Evolutionary conservation across 2,329 filamentous ascomycete genomes (phyloP), one percentile per base, ranked within the genome.

Genomic region (Epichloe sibirici): DNA sequence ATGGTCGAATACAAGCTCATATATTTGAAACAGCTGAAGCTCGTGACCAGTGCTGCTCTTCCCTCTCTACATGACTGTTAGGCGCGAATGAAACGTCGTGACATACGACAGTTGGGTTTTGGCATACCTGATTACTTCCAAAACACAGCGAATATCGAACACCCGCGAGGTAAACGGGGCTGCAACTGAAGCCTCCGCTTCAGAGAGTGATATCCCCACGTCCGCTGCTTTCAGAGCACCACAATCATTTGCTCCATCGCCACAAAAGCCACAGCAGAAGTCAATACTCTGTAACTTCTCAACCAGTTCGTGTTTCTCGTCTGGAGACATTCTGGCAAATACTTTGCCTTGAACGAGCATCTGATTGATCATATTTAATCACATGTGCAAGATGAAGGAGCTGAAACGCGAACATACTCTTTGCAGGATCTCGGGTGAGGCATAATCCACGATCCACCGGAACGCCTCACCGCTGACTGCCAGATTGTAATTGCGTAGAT

Each of bases 1-100:
- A 98, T 98, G n/a, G 93, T 91, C 2, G 90, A 97, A 73, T 98
- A 98, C 58, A 98, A 71, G 61, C 88, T 94, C 94, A 98, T 98
- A 71, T 95, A 98, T 73, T 97, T 98, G 78, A 98, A 98, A 73
- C 93, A 98, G 72, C 88, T 94, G 73, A 98, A 98, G 69, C 90
- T 95, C 12, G 93, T 98, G n/a, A 97, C 90, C 37, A 98, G 77
- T 37, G 94, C 88, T 21, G 91, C 91, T 57, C 94, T 83, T 21
- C 93, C 93, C 73, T 98, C 93, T 58, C 90, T 83, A 38, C 43
- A 39, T 17, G 9, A 15, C 1, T 17, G 56, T 69, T 57, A 69
- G 60, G 43, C 45, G 15, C 34, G 31, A 43, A 31, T 11, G n/a
- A 51, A 42, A 38, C 17, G 7, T 3, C 47, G 39, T 23, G 13